Evolutionary conservation across 495 filamentous ascomycete species (phyloP), one percentile per base, ranked within the genome.

Genomic region (Penicillium ochrochloron): DNA sequence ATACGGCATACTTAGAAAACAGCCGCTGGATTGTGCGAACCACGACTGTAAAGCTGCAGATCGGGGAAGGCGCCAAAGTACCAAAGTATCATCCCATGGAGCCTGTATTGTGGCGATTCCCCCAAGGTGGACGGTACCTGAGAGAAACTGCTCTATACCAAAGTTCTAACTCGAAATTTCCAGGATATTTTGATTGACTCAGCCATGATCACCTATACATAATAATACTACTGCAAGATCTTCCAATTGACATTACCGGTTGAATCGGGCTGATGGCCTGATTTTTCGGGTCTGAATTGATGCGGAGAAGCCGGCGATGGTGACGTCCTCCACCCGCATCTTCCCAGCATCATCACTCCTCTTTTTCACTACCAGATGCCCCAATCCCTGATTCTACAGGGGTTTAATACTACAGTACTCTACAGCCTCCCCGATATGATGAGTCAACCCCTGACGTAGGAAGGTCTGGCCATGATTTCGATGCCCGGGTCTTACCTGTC

Each of bases 321-420:
- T 68, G 66, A 68, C 66, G 66, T 68, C 62, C 55, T 68, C 59
- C 62, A 68, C 55, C 62, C 66, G 39, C n/a, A 39, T 48, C 52
- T n/a, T 44, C 41, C 37, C 31, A 33, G 3, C 42, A 46, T 48
- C 21, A 48, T 11, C 19, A 46, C 19, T 46, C 7, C 7, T 7
- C 3, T 21, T 6, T 23, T 19, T 4, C 19, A 3, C 15, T 17
- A 4, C 25, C 2, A 27, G 4, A 27, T 27, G 25, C 41, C 41
- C 41, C 25, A 50, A 29, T 29, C 15, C 48, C 25, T 29, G 23
- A 1, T 12, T 27, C 29, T 2, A 14, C 19, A 46, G 42, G n/a
- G 50, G 12, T 4, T 6, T 34, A 14, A 15, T 34, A 27, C 46
- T 5, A 50, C 12, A 27, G 25, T n/a, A 31, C 48, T 31, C 31